phyloP scores from a whole-genome alignment of 257 asterid genomes.

The Solanum medicagineum region DNA sequence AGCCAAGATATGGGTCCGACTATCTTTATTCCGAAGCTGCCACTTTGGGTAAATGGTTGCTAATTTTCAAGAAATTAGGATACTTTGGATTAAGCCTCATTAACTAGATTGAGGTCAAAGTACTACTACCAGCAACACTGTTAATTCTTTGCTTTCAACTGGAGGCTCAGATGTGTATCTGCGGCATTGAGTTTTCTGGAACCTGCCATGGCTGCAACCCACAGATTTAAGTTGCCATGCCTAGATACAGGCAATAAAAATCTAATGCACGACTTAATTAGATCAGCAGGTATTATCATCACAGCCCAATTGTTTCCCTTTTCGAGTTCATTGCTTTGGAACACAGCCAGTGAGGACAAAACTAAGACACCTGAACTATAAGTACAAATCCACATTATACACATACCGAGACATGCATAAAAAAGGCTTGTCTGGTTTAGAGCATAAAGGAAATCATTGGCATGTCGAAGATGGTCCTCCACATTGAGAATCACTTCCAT shows the following conservation, averaged over 20 bases:
- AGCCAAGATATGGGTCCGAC: constrained; percentile 13
- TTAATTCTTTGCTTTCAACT: background rate
- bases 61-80: background rate
- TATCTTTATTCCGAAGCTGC: background rate
- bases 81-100: background rate
- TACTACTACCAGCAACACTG: background rate
- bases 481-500: background rate
- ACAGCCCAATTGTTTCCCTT: background rate
- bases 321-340: background rate
- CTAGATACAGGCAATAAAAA: background rate
- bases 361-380: background rate
- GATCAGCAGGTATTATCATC: background rate
- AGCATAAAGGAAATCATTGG: constrained; percentile 5
- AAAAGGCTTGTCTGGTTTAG: background rate
- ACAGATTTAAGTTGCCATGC: background rate
- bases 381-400: background rate
- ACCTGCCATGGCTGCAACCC: background rate
- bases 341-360: background rate
- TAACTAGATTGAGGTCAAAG: background rate
- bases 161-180: background rate
- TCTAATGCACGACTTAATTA: background rate
- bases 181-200: background rate
- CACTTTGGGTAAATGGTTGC: background rate
- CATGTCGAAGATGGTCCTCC: background rate
- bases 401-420: background rate